Conservation (phyloP, 164 flowering plant genomes). For the Brasenia schreberi region DNA sequence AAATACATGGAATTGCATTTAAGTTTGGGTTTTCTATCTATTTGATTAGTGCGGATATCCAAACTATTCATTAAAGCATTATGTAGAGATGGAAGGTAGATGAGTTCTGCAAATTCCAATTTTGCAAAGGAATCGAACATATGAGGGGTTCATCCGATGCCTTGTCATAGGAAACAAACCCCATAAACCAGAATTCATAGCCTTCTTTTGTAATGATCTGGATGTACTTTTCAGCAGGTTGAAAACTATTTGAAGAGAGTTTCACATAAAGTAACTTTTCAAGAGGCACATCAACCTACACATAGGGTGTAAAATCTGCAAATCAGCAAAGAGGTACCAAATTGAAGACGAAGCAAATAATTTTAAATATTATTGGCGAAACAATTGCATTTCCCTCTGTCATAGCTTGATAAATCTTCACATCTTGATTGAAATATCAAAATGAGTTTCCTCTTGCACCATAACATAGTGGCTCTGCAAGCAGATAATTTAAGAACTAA, state of each 20-base stretch:
- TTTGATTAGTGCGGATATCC: too few relatives aligned
- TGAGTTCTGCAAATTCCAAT: neutral
- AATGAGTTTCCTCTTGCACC: too few relatives aligned
- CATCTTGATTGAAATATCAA: too few relatives aligned
- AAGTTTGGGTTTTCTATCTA: too few relatives aligned
- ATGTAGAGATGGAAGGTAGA: neutral
- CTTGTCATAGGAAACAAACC: constrained; percentile 49
- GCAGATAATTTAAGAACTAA: too few relatives aligned
- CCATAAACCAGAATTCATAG: constrained; percentile 67
- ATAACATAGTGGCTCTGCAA: too few relatives aligned
- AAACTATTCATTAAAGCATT: too few relatives aligned
- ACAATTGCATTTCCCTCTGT: too few relatives aligned
- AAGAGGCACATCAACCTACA: constrained; percentile 9
- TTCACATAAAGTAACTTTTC: constrained; percentile 6
- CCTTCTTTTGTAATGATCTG: constrained; percentile 39
- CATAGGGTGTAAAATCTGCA: neutral
- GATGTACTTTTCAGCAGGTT: constrained; percentile 34
- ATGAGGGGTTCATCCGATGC: constrained; percentile 19
- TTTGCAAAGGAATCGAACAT: neutral
- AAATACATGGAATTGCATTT: too few relatives aligned
- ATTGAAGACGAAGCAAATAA: neutral
- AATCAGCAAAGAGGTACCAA: neutral
- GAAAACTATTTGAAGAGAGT: constrained; percentile 11
- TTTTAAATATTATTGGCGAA: too few relatives aligned
- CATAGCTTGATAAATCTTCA: too few relatives aligned